phyloP scores from a whole-genome alignment of 2,329 filamentous ascomycete genomes.

The Hymenoscyphus scutula region DNA sequence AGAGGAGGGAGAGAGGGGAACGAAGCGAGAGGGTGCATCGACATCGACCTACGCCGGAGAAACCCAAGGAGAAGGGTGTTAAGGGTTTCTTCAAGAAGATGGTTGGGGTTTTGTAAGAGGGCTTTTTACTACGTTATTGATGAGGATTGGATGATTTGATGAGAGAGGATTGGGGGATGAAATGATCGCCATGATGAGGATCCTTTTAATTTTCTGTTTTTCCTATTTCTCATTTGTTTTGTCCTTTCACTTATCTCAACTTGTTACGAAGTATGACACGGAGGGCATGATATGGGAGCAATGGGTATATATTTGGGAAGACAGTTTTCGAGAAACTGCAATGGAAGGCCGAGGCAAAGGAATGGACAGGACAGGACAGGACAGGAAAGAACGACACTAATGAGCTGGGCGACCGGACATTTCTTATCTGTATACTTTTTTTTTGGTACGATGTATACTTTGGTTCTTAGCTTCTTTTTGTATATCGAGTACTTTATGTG shows the following conservation, averaged over 20 bases:
- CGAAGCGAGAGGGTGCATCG: constrained; percentile 21
- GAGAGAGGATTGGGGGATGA: neutral
- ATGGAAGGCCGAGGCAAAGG: neutral
- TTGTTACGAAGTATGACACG: neutral
- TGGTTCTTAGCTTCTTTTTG: neutral
- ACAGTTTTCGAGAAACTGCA: no score
- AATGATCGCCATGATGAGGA: no score
- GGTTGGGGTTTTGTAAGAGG: constrained; percentile 11
- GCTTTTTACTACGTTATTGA: neutral
- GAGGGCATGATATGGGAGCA: neutral
- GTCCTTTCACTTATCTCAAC: neutral
- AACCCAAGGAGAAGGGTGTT: constrained; percentile 21
- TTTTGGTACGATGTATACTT: neutral
- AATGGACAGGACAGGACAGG: neutral
- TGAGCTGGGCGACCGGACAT: neutral
- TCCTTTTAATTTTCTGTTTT: neutral
- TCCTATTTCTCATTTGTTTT: neutral
- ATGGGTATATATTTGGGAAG: neutral
- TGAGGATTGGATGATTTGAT: neutral
- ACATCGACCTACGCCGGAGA: constrained; percentile 20
- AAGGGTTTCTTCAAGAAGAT: constrained; percentile 25
- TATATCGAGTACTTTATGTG: neutral
- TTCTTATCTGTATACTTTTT: neutral
- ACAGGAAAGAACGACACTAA: constrained; percentile 1
- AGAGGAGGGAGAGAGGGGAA: constrained; percentile 13